phyloP scores from a whole-genome alignment of 2,329 filamentous ascomycete genomes.

The Diplodia corticola region DNA sequence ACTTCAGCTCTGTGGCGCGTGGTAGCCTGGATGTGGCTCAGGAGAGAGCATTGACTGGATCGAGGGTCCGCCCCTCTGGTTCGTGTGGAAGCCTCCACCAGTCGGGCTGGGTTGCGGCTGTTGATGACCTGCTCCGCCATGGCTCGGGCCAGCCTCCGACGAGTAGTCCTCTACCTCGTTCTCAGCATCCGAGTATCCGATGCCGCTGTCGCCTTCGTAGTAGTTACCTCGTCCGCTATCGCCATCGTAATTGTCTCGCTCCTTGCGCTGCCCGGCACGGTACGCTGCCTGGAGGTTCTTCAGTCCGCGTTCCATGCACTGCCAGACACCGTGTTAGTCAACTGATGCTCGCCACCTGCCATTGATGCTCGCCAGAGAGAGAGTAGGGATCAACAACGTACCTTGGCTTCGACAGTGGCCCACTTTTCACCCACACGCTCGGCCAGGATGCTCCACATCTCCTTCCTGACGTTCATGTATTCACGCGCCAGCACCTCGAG shows the following conservation, averaged over 20 bases:
- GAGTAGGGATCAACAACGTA: constrained; percentile 47
- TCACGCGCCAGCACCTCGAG: constrained; percentile 72
- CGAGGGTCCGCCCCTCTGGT: constrained; percentile 37
- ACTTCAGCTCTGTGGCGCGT: background rate
- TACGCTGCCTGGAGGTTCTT: constrained; percentile 75
- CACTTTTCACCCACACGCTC: constrained; percentile 58
- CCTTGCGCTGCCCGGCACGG: constrained; percentile 65
- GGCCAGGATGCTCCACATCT: constrained; percentile 78
- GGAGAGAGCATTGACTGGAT: constrained; percentile 43
- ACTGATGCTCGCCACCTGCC: constrained; percentile 49
- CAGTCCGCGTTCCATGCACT: constrained; percentile 83
- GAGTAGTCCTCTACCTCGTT: constrained; percentile 37
- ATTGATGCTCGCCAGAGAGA: constrained; percentile 48
- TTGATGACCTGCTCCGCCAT: constrained; percentile 42
- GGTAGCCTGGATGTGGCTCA: constrained; percentile 16
- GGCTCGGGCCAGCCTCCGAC: constrained; percentile 14
- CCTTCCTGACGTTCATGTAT: constrained; percentile 76
- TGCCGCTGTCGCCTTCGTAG: constrained; percentile 66
- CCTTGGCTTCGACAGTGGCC: constrained; percentile 78
- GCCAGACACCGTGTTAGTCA: constrained; percentile 5
- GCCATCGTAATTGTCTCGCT: constrained; percentile 53
- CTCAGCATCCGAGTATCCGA: constrained; percentile 57
- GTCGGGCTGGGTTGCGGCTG: constrained; percentile 49
- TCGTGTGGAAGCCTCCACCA: constrained; percentile 9
- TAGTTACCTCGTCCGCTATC: constrained; percentile 27